Evolutionary conservation across 108 stramenopile genomes (phyloP).

Genomic region (Nitzschia sp.): DNA sequence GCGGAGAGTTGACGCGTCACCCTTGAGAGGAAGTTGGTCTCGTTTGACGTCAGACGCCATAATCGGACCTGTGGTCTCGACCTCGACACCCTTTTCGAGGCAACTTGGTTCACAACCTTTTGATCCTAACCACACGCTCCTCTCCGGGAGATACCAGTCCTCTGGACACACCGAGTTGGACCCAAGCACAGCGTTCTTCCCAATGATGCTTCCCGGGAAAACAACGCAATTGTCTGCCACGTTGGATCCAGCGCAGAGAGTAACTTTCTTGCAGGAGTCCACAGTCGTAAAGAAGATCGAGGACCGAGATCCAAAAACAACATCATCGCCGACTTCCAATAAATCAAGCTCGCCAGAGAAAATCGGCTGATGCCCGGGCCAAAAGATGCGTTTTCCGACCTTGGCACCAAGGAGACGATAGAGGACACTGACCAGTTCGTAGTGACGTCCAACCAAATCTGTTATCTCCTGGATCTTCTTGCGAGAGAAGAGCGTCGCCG

Average conservation of each 20-base stretch:
- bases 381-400: constrained; percentile 59
- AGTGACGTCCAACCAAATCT: constrained; percentile 56
- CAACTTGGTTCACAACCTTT: constrained; percentile 34
- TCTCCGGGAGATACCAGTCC: constrained; percentile 37
- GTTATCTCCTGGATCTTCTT: constrained; percentile 34
- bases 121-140: constrained; percentile 47
- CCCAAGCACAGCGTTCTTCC: constrained; percentile 53
- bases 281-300: constrained; percentile 28
- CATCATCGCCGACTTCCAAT: constrained; percentile 59
- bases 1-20: constrained; percentile 47
- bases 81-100: constrained; percentile 32
- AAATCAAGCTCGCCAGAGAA: constrained; percentile 49
- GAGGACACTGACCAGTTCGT: constrained; percentile 40
- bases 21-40: constrained; percentile 21
- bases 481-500: constrained; percentile 33
- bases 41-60: neutral
- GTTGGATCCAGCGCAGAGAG: constrained; percentile 47
- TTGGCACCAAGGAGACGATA: constrained; percentile 58
- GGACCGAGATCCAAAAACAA: constrained; percentile 56
- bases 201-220: constrained; percentile 48
- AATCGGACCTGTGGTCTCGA: neutral
- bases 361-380: constrained; percentile 50
- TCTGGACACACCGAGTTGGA: constrained; percentile 44
- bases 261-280: constrained; percentile 36
- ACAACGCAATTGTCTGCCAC: constrained; percentile 54